These are phyloP conservation scores for Aspergillus steynii DNA, from an alignment of 495 filamentous ascomycete species.

Conservation along the genomic window DNA sequence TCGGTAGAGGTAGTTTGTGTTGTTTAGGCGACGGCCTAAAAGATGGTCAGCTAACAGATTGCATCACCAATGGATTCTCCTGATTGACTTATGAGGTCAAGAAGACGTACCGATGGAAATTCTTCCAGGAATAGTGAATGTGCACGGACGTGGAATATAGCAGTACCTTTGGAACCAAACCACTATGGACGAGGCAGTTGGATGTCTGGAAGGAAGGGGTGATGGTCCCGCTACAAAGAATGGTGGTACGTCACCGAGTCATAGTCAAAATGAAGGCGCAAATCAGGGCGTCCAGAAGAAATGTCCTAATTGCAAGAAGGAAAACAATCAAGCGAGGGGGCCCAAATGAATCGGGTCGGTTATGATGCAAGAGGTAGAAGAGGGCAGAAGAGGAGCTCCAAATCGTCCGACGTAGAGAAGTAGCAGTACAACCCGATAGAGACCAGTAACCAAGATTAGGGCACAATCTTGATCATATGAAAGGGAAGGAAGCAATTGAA, in stretches of 20 bases:
- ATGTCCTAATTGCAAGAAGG: neutral
- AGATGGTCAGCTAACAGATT: neutral
- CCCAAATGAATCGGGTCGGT: neutral
- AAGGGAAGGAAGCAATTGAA: slow-evolving; percentile 13
- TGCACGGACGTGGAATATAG: slow-evolving; percentile 14
- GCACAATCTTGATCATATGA: slow-evolving; percentile 21
- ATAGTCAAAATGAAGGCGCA: slow-evolving; percentile 20
- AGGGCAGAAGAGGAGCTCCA: neutral
- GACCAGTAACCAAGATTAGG: slow-evolving; percentile 15
- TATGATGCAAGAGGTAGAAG: slow-evolving; percentile 4
- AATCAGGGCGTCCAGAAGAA: slow-evolving; percentile 6
- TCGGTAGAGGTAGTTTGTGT: neutral
- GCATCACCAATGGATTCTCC: neutral
- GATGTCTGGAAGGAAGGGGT: slow-evolving; percentile 21
- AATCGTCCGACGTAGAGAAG: slow-evolving; percentile 18
- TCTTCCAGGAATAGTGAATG: slow-evolving; percentile 12
- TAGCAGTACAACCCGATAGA: slow-evolving; percentile 14
- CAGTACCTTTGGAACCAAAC: slow-evolving; percentile 9
- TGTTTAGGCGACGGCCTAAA: neutral
- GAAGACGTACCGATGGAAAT: slow-evolving; percentile 13
- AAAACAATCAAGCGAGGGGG: slow-evolving; percentile 1
- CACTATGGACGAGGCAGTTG: slow-evolving; percentile 8
- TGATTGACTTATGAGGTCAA: slow-evolving; percentile 1
- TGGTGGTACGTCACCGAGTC: slow-evolving; percentile 31
- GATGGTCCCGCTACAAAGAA: slow-evolving; percentile 31